These are phyloP conservation scores for Narthecium ossifragum DNA, from an alignment of 106 monocot genomes.

Conservation along the genomic window DNA sequence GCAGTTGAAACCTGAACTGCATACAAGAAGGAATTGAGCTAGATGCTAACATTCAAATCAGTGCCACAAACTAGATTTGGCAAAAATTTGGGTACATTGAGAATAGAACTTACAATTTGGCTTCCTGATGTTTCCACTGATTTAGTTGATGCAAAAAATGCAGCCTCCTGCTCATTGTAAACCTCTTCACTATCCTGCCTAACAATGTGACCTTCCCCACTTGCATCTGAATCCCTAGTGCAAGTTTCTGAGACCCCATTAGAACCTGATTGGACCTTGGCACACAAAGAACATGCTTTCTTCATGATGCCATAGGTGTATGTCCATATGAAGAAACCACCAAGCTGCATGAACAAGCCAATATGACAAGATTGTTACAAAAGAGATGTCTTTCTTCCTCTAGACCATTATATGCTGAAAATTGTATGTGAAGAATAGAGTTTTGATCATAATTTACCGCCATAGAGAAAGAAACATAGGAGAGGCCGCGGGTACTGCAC, in stretches of 20 bases:
- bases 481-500: constrained; percentile 33
- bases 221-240: not conserved
- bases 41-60: too few relatives aligned
- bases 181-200: not conserved
- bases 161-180: constrained; percentile 15
- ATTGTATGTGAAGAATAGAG: too few relatives aligned
- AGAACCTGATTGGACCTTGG: not conserved
- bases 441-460: constrained; percentile 45
- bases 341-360: constrained; percentile 45
- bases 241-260: not conserved
- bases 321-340: constrained; percentile 65
- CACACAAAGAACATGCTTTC: constrained; percentile 20
- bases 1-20: too few relatives aligned
- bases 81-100: too few relatives aligned
- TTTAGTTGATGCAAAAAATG: constrained; percentile 14
- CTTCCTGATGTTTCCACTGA: constrained; percentile 4
- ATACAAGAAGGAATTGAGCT: too few relatives aligned
- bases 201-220: too few relatives aligned
- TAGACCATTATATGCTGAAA: too few relatives aligned
- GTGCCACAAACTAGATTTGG: too few relatives aligned
- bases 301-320: constrained; percentile 46
- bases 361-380: too few relatives aligned
- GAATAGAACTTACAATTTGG: constrained; percentile 31
- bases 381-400: too few relatives aligned
- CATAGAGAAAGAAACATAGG: constrained; percentile 60